These are phyloP conservation scores for Nakazawaea ambrosiae DNA, from an alignment of 805 yeast genomes.

Conservation along the genomic window DNA sequence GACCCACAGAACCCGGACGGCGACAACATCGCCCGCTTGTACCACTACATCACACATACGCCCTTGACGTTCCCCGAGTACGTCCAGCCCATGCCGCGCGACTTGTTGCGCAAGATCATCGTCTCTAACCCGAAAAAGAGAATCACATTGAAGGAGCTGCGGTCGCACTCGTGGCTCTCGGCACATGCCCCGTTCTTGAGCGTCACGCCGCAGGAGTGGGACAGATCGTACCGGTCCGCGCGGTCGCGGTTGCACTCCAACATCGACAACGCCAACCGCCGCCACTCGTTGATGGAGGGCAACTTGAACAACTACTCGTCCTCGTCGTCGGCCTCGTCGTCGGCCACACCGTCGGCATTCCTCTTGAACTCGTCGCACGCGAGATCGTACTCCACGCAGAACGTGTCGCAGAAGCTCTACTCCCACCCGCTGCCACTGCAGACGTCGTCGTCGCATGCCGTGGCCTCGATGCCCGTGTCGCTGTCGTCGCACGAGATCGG, in stretches of 20 bases:
- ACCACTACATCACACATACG: slow-evolving; percentile 86
- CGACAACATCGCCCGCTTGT: slow-evolving; percentile 82
- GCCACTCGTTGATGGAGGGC: slow-evolving; percentile 36
- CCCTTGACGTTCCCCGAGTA: slow-evolving; percentile 95
- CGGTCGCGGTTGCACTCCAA: slow-evolving; percentile 16
- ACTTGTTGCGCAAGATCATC: slow-evolving; percentile 73
- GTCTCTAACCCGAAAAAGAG: slow-evolving; percentile 82
- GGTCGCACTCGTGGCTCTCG: slow-evolving; percentile 84
- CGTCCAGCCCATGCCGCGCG: slow-evolving; percentile 85
- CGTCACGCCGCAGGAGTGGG: slow-evolving; percentile 90
- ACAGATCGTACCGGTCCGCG: slow-evolving; percentile 44
- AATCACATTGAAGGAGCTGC: slow-evolving; percentile 57
- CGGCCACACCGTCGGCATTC: slow-evolving; percentile 31
- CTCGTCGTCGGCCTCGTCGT: slow-evolving; percentile 27
- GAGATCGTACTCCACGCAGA: slow-evolving; percentile 31
- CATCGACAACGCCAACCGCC: slow-evolving; percentile 19
- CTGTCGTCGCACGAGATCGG: slow-evolving; percentile 2
- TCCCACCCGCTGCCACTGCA: slow-evolving; percentile 61
- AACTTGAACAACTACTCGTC: slow-evolving; percentile 16
- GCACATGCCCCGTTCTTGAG: slow-evolving; percentile 78
- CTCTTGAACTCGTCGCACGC: slow-evolving; percentile 23
- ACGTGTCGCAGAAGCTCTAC: slow-evolving; percentile 30
- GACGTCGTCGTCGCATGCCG: slow-evolving; percentile 56
- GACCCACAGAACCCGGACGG: slow-evolving; percentile 97
- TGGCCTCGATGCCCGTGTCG: slow-evolving; percentile 37